Conservation (phyloP, 148 eudicot species). For the Fagopyrum homotropicum region DNA sequence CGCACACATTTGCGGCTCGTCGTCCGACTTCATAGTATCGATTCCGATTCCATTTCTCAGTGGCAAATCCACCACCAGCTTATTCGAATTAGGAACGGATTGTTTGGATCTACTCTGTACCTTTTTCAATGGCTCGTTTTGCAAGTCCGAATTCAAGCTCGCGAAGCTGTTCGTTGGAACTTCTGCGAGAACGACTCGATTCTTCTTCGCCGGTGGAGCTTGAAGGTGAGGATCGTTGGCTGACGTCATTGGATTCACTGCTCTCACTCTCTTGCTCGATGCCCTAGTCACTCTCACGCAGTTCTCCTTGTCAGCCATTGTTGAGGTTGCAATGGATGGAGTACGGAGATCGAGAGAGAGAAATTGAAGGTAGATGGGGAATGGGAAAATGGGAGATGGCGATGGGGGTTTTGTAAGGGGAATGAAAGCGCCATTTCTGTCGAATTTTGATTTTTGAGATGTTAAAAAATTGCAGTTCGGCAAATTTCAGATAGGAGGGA, state of each 20-base stretch:
- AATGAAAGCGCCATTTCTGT: too few relatives aligned
- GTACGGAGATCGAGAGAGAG: too few relatives aligned
- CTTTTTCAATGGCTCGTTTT: slow-evolving; percentile 20
- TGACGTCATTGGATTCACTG: slow-evolving; percentile 21
- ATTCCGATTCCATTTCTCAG: slow-evolving; percentile 8
- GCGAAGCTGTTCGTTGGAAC: slow-evolving; percentile 24
- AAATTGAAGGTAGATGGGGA: too few relatives aligned
- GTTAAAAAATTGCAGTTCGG: too few relatives aligned
- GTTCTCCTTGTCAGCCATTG: slow-evolving; percentile 72
- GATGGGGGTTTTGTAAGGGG: too few relatives aligned
- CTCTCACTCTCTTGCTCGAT: slow-evolving; percentile 42
- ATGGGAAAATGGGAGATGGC: too few relatives aligned
- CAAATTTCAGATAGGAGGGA: too few relatives aligned
- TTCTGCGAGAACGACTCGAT: slow-evolving; percentile 69
- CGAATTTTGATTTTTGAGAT: too few relatives aligned
- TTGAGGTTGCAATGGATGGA: too few relatives aligned
- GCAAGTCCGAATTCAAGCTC: not conserved
- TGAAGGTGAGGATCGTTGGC: not conserved
- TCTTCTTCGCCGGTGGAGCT: slow-evolving; percentile 24
- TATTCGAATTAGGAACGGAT: slow-evolving; percentile 5
- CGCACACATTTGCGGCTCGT: slow-evolving; percentile 71
- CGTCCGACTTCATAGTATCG: slow-evolving; percentile 19
- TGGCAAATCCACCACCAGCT: slow-evolving; percentile 8
- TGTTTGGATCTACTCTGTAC: not conserved
- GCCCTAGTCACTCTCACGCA: slow-evolving; percentile 49